Percentiles rank a stretch among this genome's conserved stretches.
phyloP scores from a whole-genome alignment of 345 rosid species.

The Euclidium syriacum region DNA sequence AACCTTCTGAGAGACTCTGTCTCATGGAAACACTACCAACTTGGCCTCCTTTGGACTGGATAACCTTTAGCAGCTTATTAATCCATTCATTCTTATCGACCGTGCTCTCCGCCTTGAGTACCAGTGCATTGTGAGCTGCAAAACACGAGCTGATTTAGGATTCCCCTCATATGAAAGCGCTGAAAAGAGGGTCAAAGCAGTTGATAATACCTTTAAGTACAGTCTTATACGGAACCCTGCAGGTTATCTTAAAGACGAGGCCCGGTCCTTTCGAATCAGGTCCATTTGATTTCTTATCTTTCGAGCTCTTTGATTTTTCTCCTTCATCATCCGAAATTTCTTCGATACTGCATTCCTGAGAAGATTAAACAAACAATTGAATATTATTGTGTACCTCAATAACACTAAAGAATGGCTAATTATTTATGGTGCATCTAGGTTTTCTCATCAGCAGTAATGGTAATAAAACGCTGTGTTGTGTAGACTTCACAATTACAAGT shows the following conservation, averaged over 20 bases:
- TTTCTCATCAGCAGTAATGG: neutral
- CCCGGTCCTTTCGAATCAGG: conserved; percentile 58
- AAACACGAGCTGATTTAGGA: conserved; percentile 4
- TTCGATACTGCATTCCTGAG: conserved; percentile 85
- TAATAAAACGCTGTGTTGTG: neutral
- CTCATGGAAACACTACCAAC: conserved; percentile 50
- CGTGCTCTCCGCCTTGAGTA: conserved; percentile 82
- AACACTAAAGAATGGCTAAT: neutral
- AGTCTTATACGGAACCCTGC: conserved; percentile 90
- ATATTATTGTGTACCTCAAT: neutral
- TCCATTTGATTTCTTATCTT: conserved; percentile 87
- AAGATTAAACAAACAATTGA: neutral
- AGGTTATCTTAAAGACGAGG: conserved; percentile 80
- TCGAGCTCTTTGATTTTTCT: conserved; percentile 57
- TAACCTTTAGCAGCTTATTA: conserved; percentile 61
- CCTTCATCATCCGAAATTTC: conserved; percentile 82
- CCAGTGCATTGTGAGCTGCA: conserved; percentile 78
- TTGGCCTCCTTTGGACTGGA: conserved; percentile 67
- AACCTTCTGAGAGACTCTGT: conserved; percentile 92
- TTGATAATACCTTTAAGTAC: conserved; percentile 56
- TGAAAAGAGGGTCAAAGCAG: neutral
- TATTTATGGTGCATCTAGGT: neutral
- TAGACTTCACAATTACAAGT: neutral
- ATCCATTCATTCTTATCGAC: conserved; percentile 91
- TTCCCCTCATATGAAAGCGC: neutral